Conservation (phyloP, 768 basidiomycete species). For the Termitomyces sp. region DNA sequence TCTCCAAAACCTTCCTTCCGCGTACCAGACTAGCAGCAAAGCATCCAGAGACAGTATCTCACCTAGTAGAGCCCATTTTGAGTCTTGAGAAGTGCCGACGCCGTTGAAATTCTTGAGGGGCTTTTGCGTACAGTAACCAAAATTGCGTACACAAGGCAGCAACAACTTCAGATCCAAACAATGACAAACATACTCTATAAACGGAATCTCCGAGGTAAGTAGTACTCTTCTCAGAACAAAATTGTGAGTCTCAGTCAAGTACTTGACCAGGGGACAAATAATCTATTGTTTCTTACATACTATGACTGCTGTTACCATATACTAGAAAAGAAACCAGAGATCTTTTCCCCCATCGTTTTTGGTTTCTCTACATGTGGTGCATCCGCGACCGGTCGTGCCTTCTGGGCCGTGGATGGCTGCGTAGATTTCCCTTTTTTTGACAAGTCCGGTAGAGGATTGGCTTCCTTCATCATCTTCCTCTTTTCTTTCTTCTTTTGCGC, state of each 20-base stretch:
- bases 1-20: conserved; percentile 11
- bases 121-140: conserved; percentile 21
- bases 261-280: not conserved
- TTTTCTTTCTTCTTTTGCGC: not conserved
- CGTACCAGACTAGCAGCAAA: conserved; percentile 13
- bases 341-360: conserved; percentile 1
- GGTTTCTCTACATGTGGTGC: not conserved
- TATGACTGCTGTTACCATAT: conserved; percentile 3
- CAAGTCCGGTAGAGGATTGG: not conserved
- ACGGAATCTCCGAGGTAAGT: not conserved
- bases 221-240: no score
- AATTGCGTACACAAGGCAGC: conserved; percentile 20
- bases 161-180: conserved; percentile 29
- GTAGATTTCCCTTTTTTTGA: not conserved
- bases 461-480: not conserved
- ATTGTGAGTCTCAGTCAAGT: no score
- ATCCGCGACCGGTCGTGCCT: not conserved
- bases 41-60: conserved; percentile 31
- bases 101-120: conserved; percentile 42
- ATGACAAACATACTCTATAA: conserved; percentile 17
- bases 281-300: not conserved
- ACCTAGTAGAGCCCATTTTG: conserved; percentile 84
- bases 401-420: not conserved
- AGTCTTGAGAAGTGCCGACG: conserved; percentile 44
- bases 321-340: conserved; percentile 13